A percentile compares a stretch with the other conserved stretches of the same genome.
Evolutionary conservation across 192 early-diverging fungal species (phyloP).

Genomic region (Lunasporangiospora selenospora): DNA sequence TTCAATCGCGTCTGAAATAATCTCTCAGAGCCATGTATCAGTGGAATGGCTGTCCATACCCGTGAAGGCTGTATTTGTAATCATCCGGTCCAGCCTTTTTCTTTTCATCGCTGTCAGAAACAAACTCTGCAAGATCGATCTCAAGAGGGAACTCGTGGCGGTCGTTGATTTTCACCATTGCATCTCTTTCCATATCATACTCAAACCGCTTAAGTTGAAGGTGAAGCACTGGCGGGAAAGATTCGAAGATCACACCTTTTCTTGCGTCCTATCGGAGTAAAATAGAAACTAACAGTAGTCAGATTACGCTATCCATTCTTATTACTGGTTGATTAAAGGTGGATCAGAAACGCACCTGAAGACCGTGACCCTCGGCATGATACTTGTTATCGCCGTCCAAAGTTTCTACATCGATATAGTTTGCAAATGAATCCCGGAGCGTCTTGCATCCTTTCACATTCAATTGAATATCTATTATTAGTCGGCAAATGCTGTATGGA

Average conservation of each 20-base stretch:
- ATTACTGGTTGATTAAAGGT: neutral
- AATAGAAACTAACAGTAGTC: slow-evolving; percentile 1
- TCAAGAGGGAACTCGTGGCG: slow-evolving; percentile 86
- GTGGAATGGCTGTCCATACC: slow-evolving; percentile 55
- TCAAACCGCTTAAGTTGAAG: slow-evolving; percentile 95
- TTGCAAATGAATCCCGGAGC: slow-evolving; percentile 83
- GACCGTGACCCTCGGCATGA: slow-evolving; percentile 83
- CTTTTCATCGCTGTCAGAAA: too few relatives aligned
- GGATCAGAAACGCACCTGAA: slow-evolving; percentile 60
- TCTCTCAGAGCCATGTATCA: too few relatives aligned
- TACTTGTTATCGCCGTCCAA: slow-evolving; percentile 97
- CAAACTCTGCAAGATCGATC: slow-evolving; percentile 82
- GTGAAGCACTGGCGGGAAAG: slow-evolving; percentile 90
- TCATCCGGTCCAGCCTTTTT: slow-evolving; percentile 59
- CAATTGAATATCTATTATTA: slow-evolving; percentile 86
- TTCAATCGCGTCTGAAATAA: too few relatives aligned
- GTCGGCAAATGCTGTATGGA: too few relatives aligned
- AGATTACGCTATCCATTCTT: neutral
- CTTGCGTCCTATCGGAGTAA: slow-evolving; percentile 69
- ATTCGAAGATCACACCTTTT: slow-evolving; percentile 91
- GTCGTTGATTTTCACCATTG: slow-evolving; percentile 94
- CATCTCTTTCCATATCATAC: slow-evolving; percentile 86
- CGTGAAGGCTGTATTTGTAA: slow-evolving; percentile 83
- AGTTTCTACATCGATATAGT: slow-evolving; percentile 85
- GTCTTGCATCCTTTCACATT: slow-evolving; percentile 91